Conservation (phyloP, 805 yeast genomes). For the Kregervanrija pseudodelftensis region DNA sequence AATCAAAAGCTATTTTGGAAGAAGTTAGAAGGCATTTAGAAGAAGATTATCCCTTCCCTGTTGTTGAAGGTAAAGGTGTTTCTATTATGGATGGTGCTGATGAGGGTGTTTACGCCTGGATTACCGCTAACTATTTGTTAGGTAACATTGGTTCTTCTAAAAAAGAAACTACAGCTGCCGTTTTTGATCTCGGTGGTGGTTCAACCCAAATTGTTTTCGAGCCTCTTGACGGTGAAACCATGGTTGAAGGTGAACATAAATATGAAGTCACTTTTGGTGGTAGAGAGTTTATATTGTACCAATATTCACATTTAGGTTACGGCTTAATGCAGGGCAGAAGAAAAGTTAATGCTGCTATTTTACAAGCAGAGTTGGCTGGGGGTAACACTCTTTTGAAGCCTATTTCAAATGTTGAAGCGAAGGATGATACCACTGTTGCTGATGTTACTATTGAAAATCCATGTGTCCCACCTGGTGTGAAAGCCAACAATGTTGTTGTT, state of each 20-base stretch:
- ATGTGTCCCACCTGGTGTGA: slow-evolving; percentile 76
- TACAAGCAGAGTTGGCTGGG: slow-evolving; percentile 28
- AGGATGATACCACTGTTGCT: slow-evolving; percentile 33
- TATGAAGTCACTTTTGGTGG: slow-evolving; percentile 76
- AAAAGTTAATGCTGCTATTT: slow-evolving; percentile 62
- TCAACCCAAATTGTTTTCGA: slow-evolving; percentile 98
- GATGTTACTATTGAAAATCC: slow-evolving; percentile 58
- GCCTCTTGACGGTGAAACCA: slow-evolving; percentile 59
- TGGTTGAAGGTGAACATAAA: slow-evolving; percentile 82
- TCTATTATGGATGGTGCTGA: slow-evolving; percentile 93
- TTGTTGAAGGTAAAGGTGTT: slow-evolving; percentile 80
- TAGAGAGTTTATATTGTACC: slow-evolving; percentile 74
- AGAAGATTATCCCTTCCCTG: slow-evolving; percentile 82
- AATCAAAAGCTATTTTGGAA: slow-evolving; percentile 60
- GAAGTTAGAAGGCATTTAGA: slow-evolving; percentile 76
- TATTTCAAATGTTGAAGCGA: slow-evolving; percentile 27
- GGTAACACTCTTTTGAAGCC: slow-evolving; percentile 21
- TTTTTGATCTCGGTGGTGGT: slow-evolving; percentile 97
- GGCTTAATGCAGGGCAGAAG: slow-evolving; percentile 94
- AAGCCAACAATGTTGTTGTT: slow-evolving; percentile 55
- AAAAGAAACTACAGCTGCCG: slow-evolving; percentile 86
- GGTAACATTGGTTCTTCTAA: slow-evolving; percentile 86
- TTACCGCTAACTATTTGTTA: slow-evolving; percentile 85
- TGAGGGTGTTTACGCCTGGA: slow-evolving; percentile 99
- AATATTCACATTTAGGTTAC: slow-evolving; percentile 90